Percentiles rank a stretch among this genome's conserved stretches.
Evolutionary conservation across 2,329 filamentous ascomycete species (phyloP).

Genomic region (Aspergillus versicolor): DNA sequence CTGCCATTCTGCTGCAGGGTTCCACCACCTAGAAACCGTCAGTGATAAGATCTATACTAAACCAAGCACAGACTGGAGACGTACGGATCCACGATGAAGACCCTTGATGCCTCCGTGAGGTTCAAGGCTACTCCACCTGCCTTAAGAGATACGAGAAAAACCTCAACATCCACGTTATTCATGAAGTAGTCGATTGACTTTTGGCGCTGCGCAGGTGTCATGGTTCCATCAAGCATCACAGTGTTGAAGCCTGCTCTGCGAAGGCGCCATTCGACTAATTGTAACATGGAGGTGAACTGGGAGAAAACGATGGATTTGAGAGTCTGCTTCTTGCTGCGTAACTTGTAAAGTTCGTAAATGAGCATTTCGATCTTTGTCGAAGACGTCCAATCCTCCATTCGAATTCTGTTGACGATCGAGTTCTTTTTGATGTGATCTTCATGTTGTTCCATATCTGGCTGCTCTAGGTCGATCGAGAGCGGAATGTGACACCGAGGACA

Average conservation of each 20-base stretch:
- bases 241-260: slow-evolving; percentile 96
- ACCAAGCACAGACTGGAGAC: slow-evolving; percentile 38
- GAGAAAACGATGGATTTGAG: slow-evolving; percentile 98
- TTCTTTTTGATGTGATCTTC: slow-evolving; percentile 85
- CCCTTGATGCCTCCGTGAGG: slow-evolving; percentile 86
- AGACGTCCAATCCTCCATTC: slow-evolving; percentile 98
- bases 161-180: slow-evolving; percentile 90
- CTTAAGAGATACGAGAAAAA: slow-evolving; percentile 93
- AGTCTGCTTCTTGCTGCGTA: slow-evolving; percentile 87
- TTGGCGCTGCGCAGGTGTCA: slow-evolving; percentile 91
- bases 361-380: slow-evolving; percentile 98
- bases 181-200: slow-evolving; percentile 96
- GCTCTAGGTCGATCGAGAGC: slow-evolving; percentile 87
- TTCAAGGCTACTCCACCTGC: slow-evolving; percentile 95
- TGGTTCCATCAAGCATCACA: slow-evolving; percentile 96
- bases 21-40: slow-evolving; percentile 76
- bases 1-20: slow-evolving; percentile 99
- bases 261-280: slow-evolving; percentile 94
- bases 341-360: slow-evolving; percentile 87
- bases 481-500: slow-evolving; percentile 92
- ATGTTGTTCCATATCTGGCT: slow-evolving; percentile 92
- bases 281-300: slow-evolving; percentile 95
- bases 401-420: slow-evolving; percentile 97
- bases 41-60: slow-evolving; percentile 7
- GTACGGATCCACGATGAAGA: slow-evolving; percentile 95